Conservation (phyloP, 495 filamentous ascomycete genomes). For the Neurospora sp. region DNA sequence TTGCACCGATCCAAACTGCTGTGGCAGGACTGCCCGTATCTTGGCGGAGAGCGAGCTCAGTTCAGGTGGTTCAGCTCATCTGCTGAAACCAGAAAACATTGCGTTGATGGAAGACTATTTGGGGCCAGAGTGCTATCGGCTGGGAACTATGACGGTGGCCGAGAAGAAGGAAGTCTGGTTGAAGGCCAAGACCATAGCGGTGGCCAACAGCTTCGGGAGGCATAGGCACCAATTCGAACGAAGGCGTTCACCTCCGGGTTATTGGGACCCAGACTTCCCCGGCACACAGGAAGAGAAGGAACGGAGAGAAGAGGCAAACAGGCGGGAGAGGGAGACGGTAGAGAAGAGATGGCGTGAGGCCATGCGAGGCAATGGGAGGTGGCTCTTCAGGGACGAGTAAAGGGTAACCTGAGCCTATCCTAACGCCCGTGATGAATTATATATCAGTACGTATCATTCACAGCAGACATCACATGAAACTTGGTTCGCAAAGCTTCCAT, state of each 20-base stretch:
- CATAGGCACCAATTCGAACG: conserved; percentile 69
- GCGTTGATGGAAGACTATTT: conserved; percentile 55
- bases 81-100: conserved; percentile 34
- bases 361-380: conserved; percentile 61
- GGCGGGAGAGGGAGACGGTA: conserved; percentile 49
- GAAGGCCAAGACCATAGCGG: conserved; percentile 52
- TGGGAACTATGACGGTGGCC: conserved; percentile 35
- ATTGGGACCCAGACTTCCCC: conserved; percentile 84
- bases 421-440: background rate
- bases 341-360: conserved; percentile 73
- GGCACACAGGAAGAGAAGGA: conserved; percentile 63
- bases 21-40: conserved; percentile 59
- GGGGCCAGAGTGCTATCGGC: conserved; percentile 44
- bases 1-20: conserved; percentile 68
- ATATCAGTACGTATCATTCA: background rate
- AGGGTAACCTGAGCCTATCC: background rate
- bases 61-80: conserved; percentile 16
- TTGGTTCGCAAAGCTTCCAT: background rate
- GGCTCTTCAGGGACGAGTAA: conserved; percentile 74
- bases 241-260: conserved; percentile 65
- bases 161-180: conserved; percentile 50
- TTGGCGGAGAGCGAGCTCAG: conserved; percentile 43
- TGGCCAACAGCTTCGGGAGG: conserved; percentile 63
- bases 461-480: background rate
- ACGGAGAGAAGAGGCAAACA: conserved; percentile 50